Conservation (phyloP, 768 basidiomycete species). For the Harrya chromipes region DNA sequence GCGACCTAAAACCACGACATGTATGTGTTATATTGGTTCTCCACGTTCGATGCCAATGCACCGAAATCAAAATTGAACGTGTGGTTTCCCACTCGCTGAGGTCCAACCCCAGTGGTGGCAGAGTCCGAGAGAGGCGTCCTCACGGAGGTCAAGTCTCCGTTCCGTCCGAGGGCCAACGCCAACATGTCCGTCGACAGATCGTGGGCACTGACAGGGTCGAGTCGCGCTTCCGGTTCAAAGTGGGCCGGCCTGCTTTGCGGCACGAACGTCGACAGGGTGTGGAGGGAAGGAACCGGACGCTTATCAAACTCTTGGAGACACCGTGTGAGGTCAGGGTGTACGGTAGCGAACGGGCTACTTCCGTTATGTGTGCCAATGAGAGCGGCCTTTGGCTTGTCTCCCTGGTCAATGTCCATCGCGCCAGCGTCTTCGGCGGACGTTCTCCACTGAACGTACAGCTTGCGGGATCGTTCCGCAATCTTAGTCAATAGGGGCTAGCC, state of each 20-base stretch:
- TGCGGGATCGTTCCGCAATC: slow-evolving; percentile 49
- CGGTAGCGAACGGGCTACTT: slow-evolving; percentile 18
- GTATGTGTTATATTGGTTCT: slow-evolving; percentile 53
- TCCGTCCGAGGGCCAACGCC: slow-evolving; percentile 28
- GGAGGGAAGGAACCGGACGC: slow-evolving; percentile 16
- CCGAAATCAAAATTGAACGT: slow-evolving; percentile 63
- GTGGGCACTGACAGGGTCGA: slow-evolving; percentile 19
- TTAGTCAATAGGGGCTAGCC: slow-evolving; percentile 55
- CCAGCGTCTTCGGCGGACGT: slow-evolving; percentile 17
- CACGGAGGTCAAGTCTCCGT: slow-evolving; percentile 24
- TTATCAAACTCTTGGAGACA: slow-evolving; percentile 26
- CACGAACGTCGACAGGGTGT: slow-evolving; percentile 24
- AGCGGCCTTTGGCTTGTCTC: neutral
- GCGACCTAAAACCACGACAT: slow-evolving; percentile 66
- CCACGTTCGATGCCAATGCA: slow-evolving; percentile 50
- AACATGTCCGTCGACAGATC: slow-evolving; percentile 34
- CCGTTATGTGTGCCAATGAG: slow-evolving; percentile 1
- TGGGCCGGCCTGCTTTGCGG: slow-evolving; percentile 14
- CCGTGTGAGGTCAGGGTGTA: slow-evolving; percentile 22
- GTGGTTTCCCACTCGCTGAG: slow-evolving; percentile 47
- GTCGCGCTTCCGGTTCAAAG: slow-evolving; percentile 17
- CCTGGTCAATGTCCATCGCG: slow-evolving; percentile 29
- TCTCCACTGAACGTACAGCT: slow-evolving; percentile 41
- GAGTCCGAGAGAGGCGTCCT: slow-evolving; percentile 19
- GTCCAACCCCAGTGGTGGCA: slow-evolving; percentile 20